A percentile compares a stretch with the other conserved stretches of the same genome.
Evolutionary conservation across 345 rosid species (phyloP).

Genomic region (Heritiera littoralis): DNA sequence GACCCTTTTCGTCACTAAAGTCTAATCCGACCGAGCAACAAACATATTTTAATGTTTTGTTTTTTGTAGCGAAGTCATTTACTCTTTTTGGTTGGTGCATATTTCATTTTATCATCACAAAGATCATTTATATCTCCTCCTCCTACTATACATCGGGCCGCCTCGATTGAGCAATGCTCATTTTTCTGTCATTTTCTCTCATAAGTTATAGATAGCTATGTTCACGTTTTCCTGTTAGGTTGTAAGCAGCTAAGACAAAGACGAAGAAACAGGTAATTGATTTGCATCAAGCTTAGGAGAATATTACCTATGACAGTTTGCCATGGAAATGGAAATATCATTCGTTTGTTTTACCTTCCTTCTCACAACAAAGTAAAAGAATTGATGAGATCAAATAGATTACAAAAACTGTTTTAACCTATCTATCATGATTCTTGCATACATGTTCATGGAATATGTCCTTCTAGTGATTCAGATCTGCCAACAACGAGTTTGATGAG

Average conservation of each 20-base stretch:
- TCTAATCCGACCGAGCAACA: constrained; percentile 13
- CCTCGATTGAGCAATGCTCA: not conserved
- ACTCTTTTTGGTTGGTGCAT: not conserved
- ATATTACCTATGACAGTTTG: constrained; percentile 14
- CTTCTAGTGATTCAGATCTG: not conserved
- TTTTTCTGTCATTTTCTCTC: not conserved
- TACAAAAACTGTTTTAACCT: not conserved
- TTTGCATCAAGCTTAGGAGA: not conserved
- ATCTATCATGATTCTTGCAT: not conserved
- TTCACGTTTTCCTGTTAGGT: constrained; percentile 1
- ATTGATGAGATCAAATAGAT: not conserved
- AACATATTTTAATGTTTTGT: constrained; percentile 12
- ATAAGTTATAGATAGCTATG: not conserved
- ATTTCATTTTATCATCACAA: not conserved
- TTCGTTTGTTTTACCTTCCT: not conserved
- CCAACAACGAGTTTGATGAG: not conserved
- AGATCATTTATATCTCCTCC: not conserved
- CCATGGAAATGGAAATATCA: constrained; percentile 19
- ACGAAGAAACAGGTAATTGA: not conserved
- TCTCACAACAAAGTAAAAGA: not conserved
- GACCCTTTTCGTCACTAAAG: not conserved
- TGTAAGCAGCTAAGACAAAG: not conserved
- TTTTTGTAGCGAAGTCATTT: not conserved
- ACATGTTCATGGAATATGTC: not conserved
- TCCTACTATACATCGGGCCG: not conserved